phyloP scores from a whole-genome alignment of 495 filamentous ascomycete genomes.

The Aspergillus bridgeri region DNA sequence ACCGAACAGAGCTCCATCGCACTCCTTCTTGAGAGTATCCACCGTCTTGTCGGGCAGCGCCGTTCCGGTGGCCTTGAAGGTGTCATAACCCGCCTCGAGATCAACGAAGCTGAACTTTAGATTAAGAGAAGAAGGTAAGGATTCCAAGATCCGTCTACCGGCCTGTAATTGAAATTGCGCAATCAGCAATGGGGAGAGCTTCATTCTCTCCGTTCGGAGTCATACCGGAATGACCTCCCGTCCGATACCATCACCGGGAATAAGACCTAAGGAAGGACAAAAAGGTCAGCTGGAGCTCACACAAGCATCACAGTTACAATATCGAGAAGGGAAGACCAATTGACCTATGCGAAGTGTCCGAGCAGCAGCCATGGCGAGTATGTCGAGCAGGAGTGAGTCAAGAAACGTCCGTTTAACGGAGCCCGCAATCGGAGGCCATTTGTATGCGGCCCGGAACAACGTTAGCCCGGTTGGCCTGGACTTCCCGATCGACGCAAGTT shows the following conservation, averaged over 20 bases:
- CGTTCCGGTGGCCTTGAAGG: slow-evolving; percentile 81
- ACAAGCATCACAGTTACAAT: neutral
- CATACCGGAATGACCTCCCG: slow-evolving; percentile 89
- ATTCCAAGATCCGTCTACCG: slow-evolving; percentile 84
- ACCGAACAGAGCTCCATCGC: slow-evolving; percentile 94
- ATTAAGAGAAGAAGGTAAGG: slow-evolving; percentile 74
- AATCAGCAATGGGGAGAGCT: slow-evolving; percentile 10
- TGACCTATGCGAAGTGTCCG: slow-evolving; percentile 57
- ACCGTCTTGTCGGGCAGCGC: slow-evolving; percentile 91
- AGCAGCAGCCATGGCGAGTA: slow-evolving; percentile 46
- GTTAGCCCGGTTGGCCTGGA: too few relatives aligned
- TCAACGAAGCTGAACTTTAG: slow-evolving; percentile 92
- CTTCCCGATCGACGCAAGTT: too few relatives aligned
- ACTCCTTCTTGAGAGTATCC: slow-evolving; percentile 77
- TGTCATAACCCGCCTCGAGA: slow-evolving; percentile 87
- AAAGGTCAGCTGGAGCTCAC: slow-evolving; percentile 23
- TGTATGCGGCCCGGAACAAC: slow-evolving; percentile 13
- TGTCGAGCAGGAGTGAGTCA: neutral
- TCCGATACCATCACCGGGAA: slow-evolving; percentile 97
- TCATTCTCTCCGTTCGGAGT: slow-evolving; percentile 13
- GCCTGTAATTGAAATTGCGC: slow-evolving; percentile 44
- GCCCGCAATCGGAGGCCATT: slow-evolving; percentile 2
- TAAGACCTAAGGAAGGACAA: slow-evolving; percentile 64
- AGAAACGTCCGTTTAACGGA: neutral
- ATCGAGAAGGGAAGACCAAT: slow-evolving; percentile 11